Conservation (phyloP, 768 basidiomycete genomes). For the Agaricus sinodeliciosus region DNA sequence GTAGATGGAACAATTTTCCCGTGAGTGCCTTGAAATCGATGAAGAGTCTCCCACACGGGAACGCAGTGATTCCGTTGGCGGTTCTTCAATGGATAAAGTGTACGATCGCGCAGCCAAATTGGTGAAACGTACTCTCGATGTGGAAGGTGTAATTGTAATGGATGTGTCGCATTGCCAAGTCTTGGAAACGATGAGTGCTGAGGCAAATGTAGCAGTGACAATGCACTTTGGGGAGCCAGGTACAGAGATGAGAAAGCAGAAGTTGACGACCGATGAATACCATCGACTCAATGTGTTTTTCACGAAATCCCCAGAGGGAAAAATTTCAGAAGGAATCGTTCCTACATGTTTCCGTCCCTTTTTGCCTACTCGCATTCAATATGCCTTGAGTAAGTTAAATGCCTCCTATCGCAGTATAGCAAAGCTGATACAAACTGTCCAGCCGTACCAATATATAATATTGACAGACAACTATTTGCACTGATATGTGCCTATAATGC, state of each 20-base stretch:
- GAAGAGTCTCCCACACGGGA: constrained; percentile 35
- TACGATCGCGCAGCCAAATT: constrained; percentile 89
- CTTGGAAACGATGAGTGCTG: constrained; percentile 58
- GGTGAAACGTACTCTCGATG: constrained; percentile 84
- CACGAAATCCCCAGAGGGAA: constrained; percentile 73
- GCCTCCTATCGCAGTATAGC: not conserved
- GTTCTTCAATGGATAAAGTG: constrained; percentile 73
- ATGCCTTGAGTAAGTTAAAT: constrained; percentile 67
- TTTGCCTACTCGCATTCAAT: constrained; percentile 76
- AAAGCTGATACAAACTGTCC: not conserved
- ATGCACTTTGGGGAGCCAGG: constrained; percentile 64
- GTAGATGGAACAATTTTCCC: constrained; percentile 92
- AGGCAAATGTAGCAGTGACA: constrained; percentile 59
- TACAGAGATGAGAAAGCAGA: constrained; percentile 42
- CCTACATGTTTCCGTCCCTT: constrained; percentile 80
- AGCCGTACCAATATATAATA: constrained; percentile 91
- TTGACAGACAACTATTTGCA: constrained; percentile 89
- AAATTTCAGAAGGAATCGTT: constrained; percentile 81
- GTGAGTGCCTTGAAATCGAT: constrained; percentile 92
- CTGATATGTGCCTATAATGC: constrained; percentile 89
- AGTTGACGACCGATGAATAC: constrained; percentile 67
- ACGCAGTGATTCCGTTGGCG: constrained; percentile 28
- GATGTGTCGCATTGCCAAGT: constrained; percentile 91
- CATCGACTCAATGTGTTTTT: constrained; percentile 73
- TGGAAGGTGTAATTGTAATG: constrained; percentile 88